Evolutionary conservation across 179 eudicot species (phyloP).

Genomic region (Patellifolia procumbens): DNA sequence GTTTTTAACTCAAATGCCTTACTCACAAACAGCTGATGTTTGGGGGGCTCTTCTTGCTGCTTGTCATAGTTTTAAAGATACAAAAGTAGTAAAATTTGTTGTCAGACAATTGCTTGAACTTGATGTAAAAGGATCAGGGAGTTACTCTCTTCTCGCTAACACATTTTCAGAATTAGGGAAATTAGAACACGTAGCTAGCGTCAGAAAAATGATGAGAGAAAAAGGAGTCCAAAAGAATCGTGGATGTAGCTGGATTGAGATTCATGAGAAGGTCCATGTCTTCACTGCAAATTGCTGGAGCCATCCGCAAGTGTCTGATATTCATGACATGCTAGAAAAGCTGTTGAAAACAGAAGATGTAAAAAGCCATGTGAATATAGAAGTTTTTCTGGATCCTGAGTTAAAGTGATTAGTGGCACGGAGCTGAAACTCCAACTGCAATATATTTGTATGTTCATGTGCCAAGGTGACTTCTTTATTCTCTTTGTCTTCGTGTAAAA

Average conservation of each 20-base stretch:
- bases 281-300: slow-evolving; percentile 35
- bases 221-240: slow-evolving; percentile 53
- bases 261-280: slow-evolving; percentile 38
- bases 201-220: slow-evolving; percentile 46
- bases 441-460: not conserved
- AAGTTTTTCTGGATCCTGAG: slow-evolving; percentile 6
- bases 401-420: not conserved
- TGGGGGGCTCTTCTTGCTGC: slow-evolving; percentile 62
- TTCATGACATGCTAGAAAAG: slow-evolving; percentile 28
- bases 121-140: slow-evolving; percentile 45
- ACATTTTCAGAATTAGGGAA: slow-evolving; percentile 45
- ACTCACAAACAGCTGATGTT: slow-evolving; percentile 39
- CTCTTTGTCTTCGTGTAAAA: not conserved
- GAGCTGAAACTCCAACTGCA: not conserved
- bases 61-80: slow-evolving; percentile 48
- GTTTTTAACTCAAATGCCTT: slow-evolving; percentile 45
- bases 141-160: slow-evolving; percentile 56
- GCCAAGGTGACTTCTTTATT: no score
- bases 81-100: slow-evolving; percentile 47
- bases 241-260: slow-evolving; percentile 70
- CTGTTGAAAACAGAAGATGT: slow-evolving; percentile 23
- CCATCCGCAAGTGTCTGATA: slow-evolving; percentile 34
- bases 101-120: slow-evolving; percentile 43
- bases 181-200: slow-evolving; percentile 45
- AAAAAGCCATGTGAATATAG: slow-evolving; percentile 6